These are phyloP conservation scores for Sporothrix humicola DNA, from an alignment of 2,329 filamentous ascomycete species.

Conservation along the genomic window DNA sequence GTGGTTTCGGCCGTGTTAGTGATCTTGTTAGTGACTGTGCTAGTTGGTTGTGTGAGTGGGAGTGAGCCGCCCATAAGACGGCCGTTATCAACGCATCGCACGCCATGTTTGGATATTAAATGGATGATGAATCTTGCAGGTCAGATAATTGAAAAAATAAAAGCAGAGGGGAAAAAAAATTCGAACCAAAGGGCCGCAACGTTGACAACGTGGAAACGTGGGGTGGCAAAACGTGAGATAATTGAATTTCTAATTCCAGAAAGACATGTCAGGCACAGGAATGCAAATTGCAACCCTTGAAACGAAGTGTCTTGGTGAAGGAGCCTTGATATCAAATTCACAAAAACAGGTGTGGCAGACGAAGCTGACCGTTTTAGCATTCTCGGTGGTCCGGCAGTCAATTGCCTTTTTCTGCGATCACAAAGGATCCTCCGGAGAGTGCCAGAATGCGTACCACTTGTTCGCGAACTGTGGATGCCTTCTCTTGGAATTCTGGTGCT, in stretches of 20 bases:
- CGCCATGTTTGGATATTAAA: not conserved
- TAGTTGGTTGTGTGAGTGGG: not conserved
- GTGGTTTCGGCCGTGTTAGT: not conserved
- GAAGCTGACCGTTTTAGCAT: not conserved
- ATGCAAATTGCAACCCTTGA: not conserved
- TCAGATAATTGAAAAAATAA: not conserved
- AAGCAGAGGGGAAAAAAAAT: not conserved
- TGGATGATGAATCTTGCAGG: not conserved
- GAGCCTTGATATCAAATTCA: not conserved
- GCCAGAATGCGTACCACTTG: not conserved
- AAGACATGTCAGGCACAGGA: slow-evolving; percentile 4
- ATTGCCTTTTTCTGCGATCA: not conserved
- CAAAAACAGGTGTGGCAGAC: not conserved
- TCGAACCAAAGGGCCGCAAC: not conserved
- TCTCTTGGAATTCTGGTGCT: not conserved
- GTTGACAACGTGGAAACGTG: not conserved
- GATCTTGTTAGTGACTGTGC: not conserved
- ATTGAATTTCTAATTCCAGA: not conserved
- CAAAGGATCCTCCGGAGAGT: not conserved
- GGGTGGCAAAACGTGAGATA: too few relatives aligned
- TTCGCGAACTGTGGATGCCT: not conserved
- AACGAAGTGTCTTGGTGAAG: slow-evolving; percentile 8
- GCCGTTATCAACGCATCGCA: not conserved
- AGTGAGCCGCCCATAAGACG: not conserved
- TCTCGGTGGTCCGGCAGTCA: not conserved